These are phyloP conservation scores for Aureobasidium sp. DNA, from an alignment of 2,329 filamentous ascomycete species.

Conservation along the genomic window DNA sequence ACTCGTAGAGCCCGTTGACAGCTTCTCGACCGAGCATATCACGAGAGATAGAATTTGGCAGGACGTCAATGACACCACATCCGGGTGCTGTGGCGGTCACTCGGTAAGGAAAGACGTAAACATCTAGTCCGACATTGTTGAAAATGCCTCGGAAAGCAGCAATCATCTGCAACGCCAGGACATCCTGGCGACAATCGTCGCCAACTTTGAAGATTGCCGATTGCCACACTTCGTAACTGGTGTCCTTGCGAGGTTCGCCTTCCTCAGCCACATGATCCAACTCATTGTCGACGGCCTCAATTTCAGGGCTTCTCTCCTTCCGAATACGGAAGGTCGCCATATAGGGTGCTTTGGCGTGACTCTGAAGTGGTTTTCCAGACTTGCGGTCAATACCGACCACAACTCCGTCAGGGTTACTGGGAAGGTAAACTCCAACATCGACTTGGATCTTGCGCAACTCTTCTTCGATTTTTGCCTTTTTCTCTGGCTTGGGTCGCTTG, in stretches of 20 bases:
- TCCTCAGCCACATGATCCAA: constrained; percentile 27
- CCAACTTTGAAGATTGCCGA: constrained; percentile 99
- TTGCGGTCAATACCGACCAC: constrained; percentile 98
- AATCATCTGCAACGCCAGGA: constrained; percentile 95
- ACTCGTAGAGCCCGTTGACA: constrained; percentile 96
- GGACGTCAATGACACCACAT: constrained; percentile 94
- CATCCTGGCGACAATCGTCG: constrained; percentile 95
- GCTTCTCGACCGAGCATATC: constrained; percentile 98
- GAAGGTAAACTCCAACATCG: constrained; percentile 93
- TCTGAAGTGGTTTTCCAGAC: constrained; percentile 93
- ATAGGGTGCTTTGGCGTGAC: constrained; percentile 95
- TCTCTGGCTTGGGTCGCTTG: constrained; percentile 86
- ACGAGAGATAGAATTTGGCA: constrained; percentile 94
- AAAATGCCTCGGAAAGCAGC: constrained; percentile 96
- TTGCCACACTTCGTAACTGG: constrained; percentile 92
- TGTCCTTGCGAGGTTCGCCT: constrained; percentile 31
- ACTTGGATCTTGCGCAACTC: constrained; percentile 96
- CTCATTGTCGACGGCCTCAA: constrained; percentile 43
- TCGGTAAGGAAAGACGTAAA: constrained; percentile 93
- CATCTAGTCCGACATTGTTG: constrained; percentile 86
- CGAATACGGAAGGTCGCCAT: constrained; percentile 98
- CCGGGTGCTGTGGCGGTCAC: constrained; percentile 96
- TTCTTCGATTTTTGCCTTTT: constrained; percentile 98
- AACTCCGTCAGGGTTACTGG: constrained; percentile 92
- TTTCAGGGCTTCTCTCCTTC: constrained; percentile 56